A percentile compares a stretch with the other conserved stretches of the same genome.
Conservation (phyloP, 2,329 filamentous ascomycete genomes). For the Blumeria hordei region DNA sequence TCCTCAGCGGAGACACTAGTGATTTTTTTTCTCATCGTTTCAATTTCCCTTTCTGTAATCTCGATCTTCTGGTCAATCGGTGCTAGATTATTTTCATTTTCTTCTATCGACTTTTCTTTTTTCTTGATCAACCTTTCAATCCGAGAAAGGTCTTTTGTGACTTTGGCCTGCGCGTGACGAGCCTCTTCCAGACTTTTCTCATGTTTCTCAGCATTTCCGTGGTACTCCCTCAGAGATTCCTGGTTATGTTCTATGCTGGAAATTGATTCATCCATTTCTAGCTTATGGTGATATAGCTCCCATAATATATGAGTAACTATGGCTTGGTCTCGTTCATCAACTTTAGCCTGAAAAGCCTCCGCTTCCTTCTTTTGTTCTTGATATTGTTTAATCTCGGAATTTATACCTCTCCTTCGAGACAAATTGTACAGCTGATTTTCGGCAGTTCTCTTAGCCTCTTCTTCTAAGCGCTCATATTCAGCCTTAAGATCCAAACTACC, state of each 20-base stretch:
- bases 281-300: constrained; percentile 92
- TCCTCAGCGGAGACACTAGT: constrained; percentile 52
- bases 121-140: constrained; percentile 66
- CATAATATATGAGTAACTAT: constrained; percentile 85
- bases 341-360: constrained; percentile 78
- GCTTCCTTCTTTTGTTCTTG: constrained; percentile 92
- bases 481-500: constrained; percentile 85
- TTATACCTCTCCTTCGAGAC: constrained; percentile 75
- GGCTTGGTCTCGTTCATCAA: constrained; percentile 70
- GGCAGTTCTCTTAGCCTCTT: constrained; percentile 60
- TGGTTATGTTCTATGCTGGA: constrained; percentile 81
- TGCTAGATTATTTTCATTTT: constrained; percentile 62
- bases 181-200: constrained; percentile 60
- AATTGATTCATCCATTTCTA: constrained; percentile 75
- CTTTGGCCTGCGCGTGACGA: constrained; percentile 57
- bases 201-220: constrained; percentile 66
- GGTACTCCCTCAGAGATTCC: constrained; percentile 80
- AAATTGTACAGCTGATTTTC: constrained; percentile 80
- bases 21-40: constrained; percentile 42
- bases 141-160: constrained; percentile 51
- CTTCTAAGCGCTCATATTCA: constrained; percentile 80
- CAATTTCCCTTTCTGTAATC: constrained; percentile 47
- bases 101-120: constrained; percentile 71
- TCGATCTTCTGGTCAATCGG: constrained; percentile 83
- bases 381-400: constrained; percentile 93